Conservation (phyloP, 2,329 filamentous ascomycete species). For the Aureobasidium sp. region DNA sequence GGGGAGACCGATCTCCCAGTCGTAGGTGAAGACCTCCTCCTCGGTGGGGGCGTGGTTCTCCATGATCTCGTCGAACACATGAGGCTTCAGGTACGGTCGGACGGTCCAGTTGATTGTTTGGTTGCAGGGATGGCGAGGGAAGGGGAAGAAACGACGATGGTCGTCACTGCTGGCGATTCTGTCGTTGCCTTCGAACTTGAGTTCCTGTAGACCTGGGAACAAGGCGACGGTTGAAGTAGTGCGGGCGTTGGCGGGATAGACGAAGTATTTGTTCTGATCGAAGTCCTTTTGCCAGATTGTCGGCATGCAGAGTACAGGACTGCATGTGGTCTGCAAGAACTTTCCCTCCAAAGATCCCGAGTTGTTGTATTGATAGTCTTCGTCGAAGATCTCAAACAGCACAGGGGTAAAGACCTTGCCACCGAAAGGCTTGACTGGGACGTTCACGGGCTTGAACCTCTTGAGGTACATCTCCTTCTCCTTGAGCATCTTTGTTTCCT, state of each 20-base stretch:
- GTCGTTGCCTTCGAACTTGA: constrained; percentile 41
- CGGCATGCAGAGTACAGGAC: constrained; percentile 27
- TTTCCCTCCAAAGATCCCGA: background rate
- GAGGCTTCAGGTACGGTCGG: constrained; percentile 29
- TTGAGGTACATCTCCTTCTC: constrained; percentile 15
- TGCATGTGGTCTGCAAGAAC: constrained; percentile 12
- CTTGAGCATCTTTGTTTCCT: constrained; percentile 16
- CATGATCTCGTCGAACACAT: constrained; percentile 28
- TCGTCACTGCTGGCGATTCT: constrained; percentile 36
- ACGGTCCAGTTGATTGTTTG: constrained; percentile 34
- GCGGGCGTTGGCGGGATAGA: background rate
- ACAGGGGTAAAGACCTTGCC: constrained; percentile 14
- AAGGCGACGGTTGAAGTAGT: constrained; percentile 23
- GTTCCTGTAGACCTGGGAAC: constrained; percentile 34
- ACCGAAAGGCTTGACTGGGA: constrained; percentile 14
- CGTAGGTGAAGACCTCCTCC: background rate
- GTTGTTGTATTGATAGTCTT: background rate
- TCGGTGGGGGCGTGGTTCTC: constrained; percentile 15
- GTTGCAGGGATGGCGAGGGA: constrained; percentile 35
- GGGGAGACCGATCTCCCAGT: constrained; percentile 7
- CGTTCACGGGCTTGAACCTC: background rate
- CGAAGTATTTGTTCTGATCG: constrained; percentile 17
- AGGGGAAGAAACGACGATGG: constrained; percentile 34
- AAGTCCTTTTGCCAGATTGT: constrained; percentile 32
- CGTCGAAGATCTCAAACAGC: background rate